Evolutionary conservation across 768 basidiomycete species (phyloP), one percentile per base, ranked within the genome.

Genomic region (Lactifluus subvellereus): DNA sequence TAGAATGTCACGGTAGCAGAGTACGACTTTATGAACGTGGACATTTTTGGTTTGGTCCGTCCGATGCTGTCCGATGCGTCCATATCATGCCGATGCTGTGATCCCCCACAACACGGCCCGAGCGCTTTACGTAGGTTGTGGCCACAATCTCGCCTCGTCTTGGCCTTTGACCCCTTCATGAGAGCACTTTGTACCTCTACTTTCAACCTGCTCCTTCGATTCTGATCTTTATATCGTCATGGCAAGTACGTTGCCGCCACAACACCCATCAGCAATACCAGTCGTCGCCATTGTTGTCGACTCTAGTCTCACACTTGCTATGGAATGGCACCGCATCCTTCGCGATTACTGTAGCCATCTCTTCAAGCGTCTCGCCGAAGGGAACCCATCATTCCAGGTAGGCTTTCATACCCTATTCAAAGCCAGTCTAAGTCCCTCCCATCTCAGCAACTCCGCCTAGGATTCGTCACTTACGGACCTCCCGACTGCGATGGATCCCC

Each of bases 381-480:
- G 43, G 13, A 37, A 58, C 20, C 32, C 59, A 18, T 16, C 51
- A 30, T 45, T 38, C 43, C 37, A 20, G 51, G 67, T 67, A 51
- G 16, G 20, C 49, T 40, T 20, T 37, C 20, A 2, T 32, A 4
- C 47, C 10, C 33, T 48, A 8, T 54, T 9, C 35, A 11, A 60
- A 30, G 6, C 11, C n/a, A 22, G 14, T 20, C 58, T 35, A 6
- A 52, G 8, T 13, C 11, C 33, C 27, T 38, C 33, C 33, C 59
- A 53, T 42, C 22, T 37, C 16, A 66, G 60, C 57, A 59, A 22
- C 47, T 68, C 22, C 63, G 64, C 18, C 37, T 71, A 14, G 71
- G 66, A 33, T 58, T 69, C 38, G 60, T 72, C 47, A 66, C 71
- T 11, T 72, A 72, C 30, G 71, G 67, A 7, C 64, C 65, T 40